Base-by-base conservation (phyloP, 495 filamentous ascomycete genomes). In the Stereocaulon alpinum region DNA sequence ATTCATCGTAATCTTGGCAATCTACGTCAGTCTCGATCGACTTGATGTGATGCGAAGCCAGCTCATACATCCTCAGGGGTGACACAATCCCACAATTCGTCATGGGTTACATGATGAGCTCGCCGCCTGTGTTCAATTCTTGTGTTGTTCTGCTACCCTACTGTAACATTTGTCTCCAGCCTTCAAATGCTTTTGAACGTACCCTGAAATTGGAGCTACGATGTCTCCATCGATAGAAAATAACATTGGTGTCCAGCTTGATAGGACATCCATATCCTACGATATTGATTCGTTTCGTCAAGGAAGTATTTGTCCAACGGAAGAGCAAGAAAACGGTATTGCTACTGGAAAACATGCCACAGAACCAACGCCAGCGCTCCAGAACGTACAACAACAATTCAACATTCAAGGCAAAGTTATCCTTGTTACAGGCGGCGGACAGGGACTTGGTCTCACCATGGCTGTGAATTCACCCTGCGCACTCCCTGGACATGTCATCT, bases 381-480 rank as follows among this genome's bases (percentile, higher is more conserved):
- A 50, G 11, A 32, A 29, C 17, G 15, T 50, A 22, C 24, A 32
- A 9, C 14, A 50, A 29, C 47, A 80, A 55, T 85, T 85, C 55
- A 75, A 82, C 49, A 74, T 87, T 3, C 67, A 74, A 40, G 78
- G 73, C 37, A 75, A 81, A 34, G 81, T 86, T 29, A 81, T 79
- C 55, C 68, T 81, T 45, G 79, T 88, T 40, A 85, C 84, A 0
- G 84, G 83, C 24, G 83, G 82, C 22, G 83, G 76, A 32, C 70
- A 77, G 56, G 83, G 85, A 5, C 69, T 89, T 4, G 85, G 86
- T 10, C 71, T 89, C 7, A 75, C 78, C 4, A 78, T 88, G 69
- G 82, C 82, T 2, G 84, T 15, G 55, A 85, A 85, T 88, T 14
- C 80, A 86, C 68, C 82, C 78, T 58, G 72, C 88, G 14, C 85